A percentile compares a stretch with the other conserved stretches of the same genome.
Evolutionary conservation across 176 grass and related monocot species (phyloP).

Genomic region (Musa schizocarpa): DNA sequence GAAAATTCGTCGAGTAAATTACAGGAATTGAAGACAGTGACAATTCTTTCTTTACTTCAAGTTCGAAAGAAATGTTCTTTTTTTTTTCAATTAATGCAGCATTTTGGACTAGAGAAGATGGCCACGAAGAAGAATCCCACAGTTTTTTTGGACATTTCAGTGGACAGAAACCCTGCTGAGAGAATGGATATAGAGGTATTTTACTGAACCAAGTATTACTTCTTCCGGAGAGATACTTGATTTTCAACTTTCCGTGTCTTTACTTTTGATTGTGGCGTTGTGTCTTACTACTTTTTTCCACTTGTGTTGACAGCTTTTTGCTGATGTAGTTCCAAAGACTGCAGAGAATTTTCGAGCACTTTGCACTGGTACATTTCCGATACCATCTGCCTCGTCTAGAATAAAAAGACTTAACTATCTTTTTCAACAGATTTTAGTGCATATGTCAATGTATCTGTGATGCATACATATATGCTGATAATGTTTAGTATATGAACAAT

Average conservation of each 20-base stretch:
- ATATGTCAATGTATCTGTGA: background rate
- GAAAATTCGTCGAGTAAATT: background rate
- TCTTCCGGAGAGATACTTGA: background rate
- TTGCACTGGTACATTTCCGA: constrained; percentile 45
- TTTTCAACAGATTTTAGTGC: background rate
- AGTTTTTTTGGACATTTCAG: constrained; percentile 59
- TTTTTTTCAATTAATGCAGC: constrained; percentile 21
- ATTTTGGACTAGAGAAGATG: constrained; percentile 28
- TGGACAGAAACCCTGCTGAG: constrained; percentile 18
- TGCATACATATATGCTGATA: too few species aligned
- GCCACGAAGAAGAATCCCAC: constrained; percentile 39
- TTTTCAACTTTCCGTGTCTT: background rate
- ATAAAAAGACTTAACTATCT: background rate
- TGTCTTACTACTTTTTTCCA: background rate
- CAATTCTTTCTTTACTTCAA: background rate
- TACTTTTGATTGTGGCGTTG: constrained; percentile 2
- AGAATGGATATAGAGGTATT: constrained; percentile 52
- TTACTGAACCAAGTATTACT: background rate
- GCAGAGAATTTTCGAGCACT: constrained; percentile 70
- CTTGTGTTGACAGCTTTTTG: constrained; percentile 35
- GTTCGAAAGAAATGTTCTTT: constrained; percentile 9
- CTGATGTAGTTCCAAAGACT: constrained; percentile 51
- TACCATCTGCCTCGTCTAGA: background rate
- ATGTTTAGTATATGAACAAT: too few species aligned
- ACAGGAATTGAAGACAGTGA: background rate